These are phyloP conservation scores for Diospyros kaki DNA, from an alignment of 148 eudicot species.

Conservation along the genomic window DNA sequence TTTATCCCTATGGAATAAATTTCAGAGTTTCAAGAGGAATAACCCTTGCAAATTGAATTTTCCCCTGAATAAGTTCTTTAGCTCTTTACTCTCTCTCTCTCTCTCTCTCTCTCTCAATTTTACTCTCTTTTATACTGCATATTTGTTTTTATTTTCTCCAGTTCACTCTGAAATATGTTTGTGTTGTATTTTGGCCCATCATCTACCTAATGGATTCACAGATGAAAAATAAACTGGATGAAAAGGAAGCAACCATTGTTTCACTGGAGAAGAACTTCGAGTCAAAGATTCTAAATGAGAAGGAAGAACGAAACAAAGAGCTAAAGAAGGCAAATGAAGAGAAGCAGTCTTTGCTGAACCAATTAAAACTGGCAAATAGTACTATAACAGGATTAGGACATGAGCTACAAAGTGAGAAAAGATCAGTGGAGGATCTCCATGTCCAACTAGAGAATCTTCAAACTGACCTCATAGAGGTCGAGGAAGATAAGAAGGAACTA, in stretches of 20 bases:
- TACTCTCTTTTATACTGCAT: no score
- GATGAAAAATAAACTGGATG: conserved; percentile 54
- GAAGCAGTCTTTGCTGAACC: conserved; percentile 39
- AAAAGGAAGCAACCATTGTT: conserved; percentile 56
- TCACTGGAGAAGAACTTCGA: conserved; percentile 63
- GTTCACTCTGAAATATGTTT: background rate
- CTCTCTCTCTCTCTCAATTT: no score
- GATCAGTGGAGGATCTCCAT: conserved; percentile 40
- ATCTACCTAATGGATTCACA: conserved; percentile 23
- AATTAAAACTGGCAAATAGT: conserved; percentile 52
- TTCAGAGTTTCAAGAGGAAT: background rate
- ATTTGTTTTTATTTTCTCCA: background rate
- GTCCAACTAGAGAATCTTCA: conserved; percentile 41
- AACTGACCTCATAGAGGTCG: conserved; percentile 34
- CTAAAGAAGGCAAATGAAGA: conserved; percentile 62
- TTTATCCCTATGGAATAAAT: background rate
- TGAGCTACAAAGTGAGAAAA: conserved; percentile 52
- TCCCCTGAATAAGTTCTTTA: background rate
- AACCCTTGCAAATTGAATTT: background rate
- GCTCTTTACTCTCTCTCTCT: no score
- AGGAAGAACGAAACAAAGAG: conserved; percentile 44
- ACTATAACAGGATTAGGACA: conserved; percentile 45
- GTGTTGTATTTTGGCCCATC: background rate
- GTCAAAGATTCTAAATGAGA: conserved; percentile 42
- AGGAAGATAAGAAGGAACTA: conserved; percentile 41